These are phyloP conservation scores for Cardamine chenopodiifolia DNA, from an alignment of 345 rosid species.

Conservation along the genomic window DNA sequence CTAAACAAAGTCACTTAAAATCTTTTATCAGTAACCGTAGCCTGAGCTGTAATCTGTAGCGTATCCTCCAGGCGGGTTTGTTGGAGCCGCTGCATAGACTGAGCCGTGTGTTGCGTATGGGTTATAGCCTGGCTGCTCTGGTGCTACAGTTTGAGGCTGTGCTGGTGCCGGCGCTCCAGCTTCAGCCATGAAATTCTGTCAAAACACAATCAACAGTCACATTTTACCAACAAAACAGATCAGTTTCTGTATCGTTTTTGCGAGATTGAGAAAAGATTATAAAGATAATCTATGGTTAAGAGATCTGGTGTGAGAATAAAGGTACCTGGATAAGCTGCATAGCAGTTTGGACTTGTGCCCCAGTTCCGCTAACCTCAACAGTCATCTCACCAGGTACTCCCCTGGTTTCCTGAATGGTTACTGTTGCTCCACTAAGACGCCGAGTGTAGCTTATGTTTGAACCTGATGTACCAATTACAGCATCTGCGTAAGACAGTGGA, in stretches of 20 bases:
- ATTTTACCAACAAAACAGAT: not conserved
- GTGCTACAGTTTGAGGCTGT: constrained; percentile 54
- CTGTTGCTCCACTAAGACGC: constrained; percentile 96
- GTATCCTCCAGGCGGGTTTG: constrained; percentile 81
- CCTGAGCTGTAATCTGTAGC: constrained; percentile 70
- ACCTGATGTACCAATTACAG: constrained; percentile 97
- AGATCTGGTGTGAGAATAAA: not conserved
- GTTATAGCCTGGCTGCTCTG: constrained; percentile 81
- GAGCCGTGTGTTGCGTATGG: constrained; percentile 83
- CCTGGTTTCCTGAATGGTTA: constrained; percentile 93
- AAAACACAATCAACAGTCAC: constrained; percentile 10
- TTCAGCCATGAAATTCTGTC: constrained; percentile 98
- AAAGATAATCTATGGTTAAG: not conserved
- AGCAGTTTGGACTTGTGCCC: constrained; percentile 95
- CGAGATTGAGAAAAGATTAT: not conserved
- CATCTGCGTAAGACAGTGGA: constrained; percentile 89
- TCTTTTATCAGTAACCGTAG: constrained; percentile 62
- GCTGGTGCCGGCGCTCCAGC: constrained; percentile 69
- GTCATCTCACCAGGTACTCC: constrained; percentile 99
- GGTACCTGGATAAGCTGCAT: constrained; percentile 91
- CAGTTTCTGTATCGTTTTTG: constrained; percentile 1
- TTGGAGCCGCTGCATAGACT: constrained; percentile 74
- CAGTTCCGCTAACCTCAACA: constrained; percentile 96
- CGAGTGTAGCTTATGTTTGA: constrained; percentile 95
- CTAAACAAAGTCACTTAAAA: constrained; percentile 6